phyloP scores from a whole-genome alignment of 768 basidiomycete genomes.

The Rhodotorula paludigena region DNA sequence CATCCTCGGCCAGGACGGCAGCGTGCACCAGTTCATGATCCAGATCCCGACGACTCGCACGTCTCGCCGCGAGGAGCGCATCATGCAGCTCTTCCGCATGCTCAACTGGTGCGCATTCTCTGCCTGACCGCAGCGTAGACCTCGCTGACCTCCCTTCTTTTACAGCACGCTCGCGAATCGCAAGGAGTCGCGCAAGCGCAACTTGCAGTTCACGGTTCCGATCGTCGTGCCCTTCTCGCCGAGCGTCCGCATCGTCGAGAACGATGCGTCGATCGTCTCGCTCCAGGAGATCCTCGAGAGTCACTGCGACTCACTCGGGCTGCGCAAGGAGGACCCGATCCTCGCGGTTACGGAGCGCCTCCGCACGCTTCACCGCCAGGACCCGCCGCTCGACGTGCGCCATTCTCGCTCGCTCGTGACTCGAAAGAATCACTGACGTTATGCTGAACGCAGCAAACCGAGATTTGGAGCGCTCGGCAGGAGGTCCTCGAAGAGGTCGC shows the following conservation, averaged over 20 bases:
- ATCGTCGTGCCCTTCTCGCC: slow-evolving; percentile 73
- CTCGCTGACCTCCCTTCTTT: background rate
- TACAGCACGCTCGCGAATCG: slow-evolving; percentile 74
- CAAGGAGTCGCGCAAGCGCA: slow-evolving; percentile 88
- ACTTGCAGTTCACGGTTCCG: slow-evolving; percentile 85
- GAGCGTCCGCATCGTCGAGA: slow-evolving; percentile 76
- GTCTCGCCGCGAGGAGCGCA: slow-evolving; percentile 83
- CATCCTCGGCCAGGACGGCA: slow-evolving; percentile 83
- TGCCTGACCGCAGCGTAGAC: background rate
- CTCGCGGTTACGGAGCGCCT: slow-evolving; percentile 80
- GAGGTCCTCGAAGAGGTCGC: slow-evolving; percentile 84
- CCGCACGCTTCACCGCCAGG: slow-evolving; percentile 43
- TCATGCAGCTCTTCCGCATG: slow-evolving; percentile 86
- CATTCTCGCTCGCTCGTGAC: background rate
- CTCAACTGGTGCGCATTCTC: slow-evolving; percentile 69
- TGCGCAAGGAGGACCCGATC: slow-evolving; percentile 81
- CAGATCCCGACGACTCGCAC: slow-evolving; percentile 81
- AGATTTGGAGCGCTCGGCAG: slow-evolving; percentile 54
- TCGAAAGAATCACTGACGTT: slow-evolving; percentile 42
- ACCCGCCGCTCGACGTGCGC: slow-evolving; percentile 15
- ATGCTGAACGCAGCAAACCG: slow-evolving; percentile 52
- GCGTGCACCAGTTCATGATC: slow-evolving; percentile 80
- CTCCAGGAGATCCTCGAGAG: slow-evolving; percentile 92
- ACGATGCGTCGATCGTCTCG: slow-evolving; percentile 82
- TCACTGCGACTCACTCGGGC: slow-evolving; percentile 67